Conservation (phyloP, 2,329 filamentous ascomycete genomes). For the Blastomyces silverae region DNA sequence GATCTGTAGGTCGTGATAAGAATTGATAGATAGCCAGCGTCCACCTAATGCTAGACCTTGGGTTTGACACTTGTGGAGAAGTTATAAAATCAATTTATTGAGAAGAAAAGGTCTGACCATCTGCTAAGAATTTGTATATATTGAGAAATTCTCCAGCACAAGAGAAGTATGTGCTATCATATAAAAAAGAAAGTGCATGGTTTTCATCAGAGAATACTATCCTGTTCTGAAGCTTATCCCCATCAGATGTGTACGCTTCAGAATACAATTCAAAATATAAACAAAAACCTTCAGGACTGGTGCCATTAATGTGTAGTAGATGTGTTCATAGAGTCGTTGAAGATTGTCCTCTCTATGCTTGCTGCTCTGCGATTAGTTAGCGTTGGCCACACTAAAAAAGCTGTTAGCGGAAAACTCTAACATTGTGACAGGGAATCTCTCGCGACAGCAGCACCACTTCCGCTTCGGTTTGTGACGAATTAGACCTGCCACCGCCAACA, state of each 20-base stretch:
- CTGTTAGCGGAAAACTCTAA: slow-evolving; percentile 5
- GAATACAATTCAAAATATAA: too few species aligned
- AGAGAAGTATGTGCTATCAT: background rate
- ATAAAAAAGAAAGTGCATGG: too few species aligned
- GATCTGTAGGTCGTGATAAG: background rate
- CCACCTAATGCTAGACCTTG: background rate
- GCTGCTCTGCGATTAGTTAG: background rate
- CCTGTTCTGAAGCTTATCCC: too few species aligned
- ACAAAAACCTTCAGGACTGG: too few species aligned
- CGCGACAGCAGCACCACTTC: background rate
- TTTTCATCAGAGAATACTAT: too few species aligned
- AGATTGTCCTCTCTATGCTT: too few species aligned
- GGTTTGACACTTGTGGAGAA: background rate
- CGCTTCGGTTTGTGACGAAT: background rate
- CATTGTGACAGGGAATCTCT: background rate
- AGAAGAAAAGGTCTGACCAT: background rate
- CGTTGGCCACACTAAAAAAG: background rate
- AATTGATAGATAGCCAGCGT: background rate
- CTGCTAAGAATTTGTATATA: background rate
- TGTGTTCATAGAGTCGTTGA: too few species aligned
- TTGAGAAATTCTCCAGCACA: too few species aligned
- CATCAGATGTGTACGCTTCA: too few species aligned
- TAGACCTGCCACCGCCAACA: background rate
- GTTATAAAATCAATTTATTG: background rate
- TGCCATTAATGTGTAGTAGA: too few species aligned